phyloP scores from a whole-genome alignment of 345 rosid genomes.

The Rhodomyrtus tomentosa region DNA sequence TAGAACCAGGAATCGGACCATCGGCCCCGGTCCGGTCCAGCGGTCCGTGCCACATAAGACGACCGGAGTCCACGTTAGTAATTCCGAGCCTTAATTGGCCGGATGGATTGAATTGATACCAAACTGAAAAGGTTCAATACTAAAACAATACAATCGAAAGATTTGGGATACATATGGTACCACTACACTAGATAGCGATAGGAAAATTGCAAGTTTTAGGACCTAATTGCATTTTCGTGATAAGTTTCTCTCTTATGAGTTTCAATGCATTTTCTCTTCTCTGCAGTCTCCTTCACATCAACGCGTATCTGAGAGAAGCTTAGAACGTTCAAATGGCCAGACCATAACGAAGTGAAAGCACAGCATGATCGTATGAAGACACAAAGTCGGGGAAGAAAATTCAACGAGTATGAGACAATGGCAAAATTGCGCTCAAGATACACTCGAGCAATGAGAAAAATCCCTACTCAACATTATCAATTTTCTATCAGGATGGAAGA shows the following conservation, averaged over 20 bases:
- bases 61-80: too few species aligned
- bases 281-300: slow-evolving; percentile 44
- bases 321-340: not conserved
- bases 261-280: slow-evolving; percentile 38
- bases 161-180: too few species aligned
- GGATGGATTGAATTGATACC: too few species aligned
- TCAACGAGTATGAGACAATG: not conserved
- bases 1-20: too few species aligned
- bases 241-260: slow-evolving; percentile 32
- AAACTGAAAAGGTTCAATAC: too few species aligned
- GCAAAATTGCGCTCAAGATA: not conserved
- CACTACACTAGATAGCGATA: too few species aligned
- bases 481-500: not conserved
- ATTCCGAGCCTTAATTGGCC: too few species aligned
- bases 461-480: not conserved
- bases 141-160: too few species aligned
- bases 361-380: not conserved
- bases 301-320: slow-evolving; percentile 30
- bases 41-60: too few species aligned
- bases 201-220: too few species aligned
- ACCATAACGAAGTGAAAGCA: not conserved
- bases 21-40: too few species aligned
- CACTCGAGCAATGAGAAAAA: not conserved
- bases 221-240: too few species aligned
- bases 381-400: not conserved